Evolutionary conservation across 768 basidiomycete genomes (phyloP).

Genomic region (Termitomyces sp.): DNA sequence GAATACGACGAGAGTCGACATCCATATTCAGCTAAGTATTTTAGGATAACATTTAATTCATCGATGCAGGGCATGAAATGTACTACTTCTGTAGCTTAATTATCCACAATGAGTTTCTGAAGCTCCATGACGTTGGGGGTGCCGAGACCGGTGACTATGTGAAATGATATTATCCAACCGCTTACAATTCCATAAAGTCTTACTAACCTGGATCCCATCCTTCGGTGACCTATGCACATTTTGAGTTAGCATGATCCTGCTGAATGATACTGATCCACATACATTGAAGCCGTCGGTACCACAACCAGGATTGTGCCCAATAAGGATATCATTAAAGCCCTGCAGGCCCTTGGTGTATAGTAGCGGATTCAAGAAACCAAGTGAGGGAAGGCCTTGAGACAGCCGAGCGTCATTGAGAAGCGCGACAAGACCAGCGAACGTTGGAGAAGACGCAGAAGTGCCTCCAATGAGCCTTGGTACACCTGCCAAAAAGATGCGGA

Average conservation of each 20-base stretch:
- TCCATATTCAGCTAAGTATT: no score
- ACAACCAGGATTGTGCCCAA: slow-evolving; percentile 49
- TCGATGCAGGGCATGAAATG: not conserved
- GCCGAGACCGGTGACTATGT: slow-evolving; percentile 16
- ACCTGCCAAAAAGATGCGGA: slow-evolving; percentile 42
- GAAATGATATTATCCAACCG: not conserved
- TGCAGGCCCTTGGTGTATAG: slow-evolving; percentile 37
- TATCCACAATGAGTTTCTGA: slow-evolving; percentile 16
- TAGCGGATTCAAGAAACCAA: slow-evolving; percentile 65
- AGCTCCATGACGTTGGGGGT: slow-evolving; percentile 47
- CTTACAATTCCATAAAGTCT: not conserved
- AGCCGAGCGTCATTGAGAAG: slow-evolving; percentile 59
- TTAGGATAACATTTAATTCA: no score
- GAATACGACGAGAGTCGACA: no score
- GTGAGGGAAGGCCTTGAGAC: slow-evolving; percentile 30
- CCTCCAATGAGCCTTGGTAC: slow-evolving; percentile 35
- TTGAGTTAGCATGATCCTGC: slow-evolving; percentile 1
- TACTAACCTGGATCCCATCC: slow-evolving; percentile 58
- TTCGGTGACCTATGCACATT: slow-evolving; percentile 28
- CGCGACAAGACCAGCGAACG: slow-evolving; percentile 55
- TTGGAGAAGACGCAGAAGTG: slow-evolving; percentile 59
- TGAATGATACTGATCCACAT: slow-evolving; percentile 13
- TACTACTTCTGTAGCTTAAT: not conserved
- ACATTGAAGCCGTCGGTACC: slow-evolving; percentile 60
- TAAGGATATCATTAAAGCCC: slow-evolving; percentile 52